These are phyloP conservation scores for Tulasnella calospora DNA, from an alignment of 768 basidiomycete genomes.

Conservation along the genomic window DNA sequence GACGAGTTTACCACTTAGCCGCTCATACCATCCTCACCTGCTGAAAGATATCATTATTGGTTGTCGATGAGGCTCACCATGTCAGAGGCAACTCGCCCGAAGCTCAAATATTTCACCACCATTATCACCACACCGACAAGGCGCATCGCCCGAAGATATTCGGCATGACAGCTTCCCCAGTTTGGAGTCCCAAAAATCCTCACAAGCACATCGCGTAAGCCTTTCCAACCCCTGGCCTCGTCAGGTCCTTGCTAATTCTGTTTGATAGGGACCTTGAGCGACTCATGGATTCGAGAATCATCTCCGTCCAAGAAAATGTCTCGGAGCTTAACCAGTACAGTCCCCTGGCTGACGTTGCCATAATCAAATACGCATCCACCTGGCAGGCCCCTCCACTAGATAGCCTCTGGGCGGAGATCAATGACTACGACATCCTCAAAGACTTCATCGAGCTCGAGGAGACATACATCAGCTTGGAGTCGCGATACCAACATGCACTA, in stretches of 20 bases:
- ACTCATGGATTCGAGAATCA: conserved; percentile 67
- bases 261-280: conserved; percentile 49
- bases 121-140: conserved; percentile 39
- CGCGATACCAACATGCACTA: conserved; percentile 57
- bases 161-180: conserved; percentile 88
- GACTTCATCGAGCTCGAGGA: conserved; percentile 57
- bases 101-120: conserved; percentile 56
- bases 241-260: neutral
- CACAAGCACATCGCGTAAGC: conserved; percentile 48
- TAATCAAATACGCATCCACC: conserved; percentile 2
- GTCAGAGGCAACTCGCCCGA: conserved; percentile 48
- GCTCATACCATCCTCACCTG: neutral
- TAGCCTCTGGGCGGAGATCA: conserved; percentile 51
- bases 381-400: conserved; percentile 55
- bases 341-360: neutral
- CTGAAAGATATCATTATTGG: conserved; percentile 49
- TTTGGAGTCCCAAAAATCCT: conserved; percentile 73
- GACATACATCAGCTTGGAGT: conserved; percentile 33
- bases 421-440: conserved; percentile 37
- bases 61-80: conserved; percentile 50
- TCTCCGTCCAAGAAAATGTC: conserved; percentile 65
- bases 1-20: neutral
- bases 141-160: conserved; percentile 71
- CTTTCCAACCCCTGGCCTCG: neutral
- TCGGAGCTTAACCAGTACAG: conserved; percentile 56